These are phyloP conservation scores for Mycena sanguinolenta DNA, from an alignment of 768 basidiomycete species.

Conservation along the genomic window DNA sequence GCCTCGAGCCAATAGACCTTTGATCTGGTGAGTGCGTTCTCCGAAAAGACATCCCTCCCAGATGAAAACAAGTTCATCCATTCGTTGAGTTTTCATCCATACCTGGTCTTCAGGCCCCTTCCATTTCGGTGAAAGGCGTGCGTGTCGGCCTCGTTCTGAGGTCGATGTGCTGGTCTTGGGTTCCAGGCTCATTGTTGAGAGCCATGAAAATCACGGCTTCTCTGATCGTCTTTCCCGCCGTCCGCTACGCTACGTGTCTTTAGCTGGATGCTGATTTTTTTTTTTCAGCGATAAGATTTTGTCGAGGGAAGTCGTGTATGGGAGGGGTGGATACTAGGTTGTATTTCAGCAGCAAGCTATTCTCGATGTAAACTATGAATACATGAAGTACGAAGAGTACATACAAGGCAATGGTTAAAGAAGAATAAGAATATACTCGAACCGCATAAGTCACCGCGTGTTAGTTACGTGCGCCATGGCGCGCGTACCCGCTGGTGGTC, in stretches of 20 bases:
- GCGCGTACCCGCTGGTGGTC: constrained; percentile 23
- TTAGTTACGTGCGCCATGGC: constrained; percentile 1
- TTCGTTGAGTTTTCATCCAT: constrained; percentile 29
- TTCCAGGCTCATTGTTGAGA: constrained; percentile 8
- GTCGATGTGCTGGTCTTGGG: constrained; percentile 10
- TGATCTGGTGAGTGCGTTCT: not conserved
- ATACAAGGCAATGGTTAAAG: not conserved
- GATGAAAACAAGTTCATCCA: constrained; percentile 35
- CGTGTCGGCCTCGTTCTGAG: constrained; percentile 29
- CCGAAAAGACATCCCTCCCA: not conserved
- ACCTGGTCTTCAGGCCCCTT: constrained; percentile 11
- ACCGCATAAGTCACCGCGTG: not conserved
- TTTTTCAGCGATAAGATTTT: not conserved
- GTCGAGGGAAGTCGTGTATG: too few relatives aligned
- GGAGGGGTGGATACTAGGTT: too few relatives aligned
- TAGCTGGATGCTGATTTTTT: not conserved
- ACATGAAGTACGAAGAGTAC: too few relatives aligned
- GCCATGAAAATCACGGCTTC: constrained; percentile 33
- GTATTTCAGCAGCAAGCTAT: too few relatives aligned
- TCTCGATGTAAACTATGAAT: too few relatives aligned
- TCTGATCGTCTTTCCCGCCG: constrained; percentile 17
- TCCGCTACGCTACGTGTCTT: not conserved
- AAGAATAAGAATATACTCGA: too few relatives aligned
- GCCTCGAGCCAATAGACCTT: not conserved
- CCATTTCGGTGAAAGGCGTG: constrained; percentile 20